These are phyloP conservation scores for Arctium lappa DNA, from an alignment of 129 eudicot species.

Conservation along the genomic window DNA sequence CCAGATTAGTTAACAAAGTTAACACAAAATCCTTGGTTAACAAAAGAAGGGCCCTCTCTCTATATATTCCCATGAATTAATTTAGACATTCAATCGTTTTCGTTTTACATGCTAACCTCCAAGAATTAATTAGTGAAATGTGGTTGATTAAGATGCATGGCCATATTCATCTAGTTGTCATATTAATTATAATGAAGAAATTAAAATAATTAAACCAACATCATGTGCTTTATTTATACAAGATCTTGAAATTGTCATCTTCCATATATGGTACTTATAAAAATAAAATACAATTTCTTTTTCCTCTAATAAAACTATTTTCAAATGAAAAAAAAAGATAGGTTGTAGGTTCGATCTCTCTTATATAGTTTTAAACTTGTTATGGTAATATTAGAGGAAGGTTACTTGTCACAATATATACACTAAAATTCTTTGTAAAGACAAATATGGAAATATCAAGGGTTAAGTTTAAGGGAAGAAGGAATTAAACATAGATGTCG, in stretches of 20 bases:
- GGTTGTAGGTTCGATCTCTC: not conserved
- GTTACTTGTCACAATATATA: not conserved
- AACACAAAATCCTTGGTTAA: too few species aligned
- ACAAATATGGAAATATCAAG: not conserved
- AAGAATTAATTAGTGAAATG: not conserved
- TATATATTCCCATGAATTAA: not conserved
- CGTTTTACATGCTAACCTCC: not conserved
- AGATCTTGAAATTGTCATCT: not conserved
- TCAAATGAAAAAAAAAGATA: not conserved
- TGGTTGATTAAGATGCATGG: not conserved
- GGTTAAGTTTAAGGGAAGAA: too few species aligned
- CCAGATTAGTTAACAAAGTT: too few species aligned
- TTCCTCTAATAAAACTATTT: not conserved
- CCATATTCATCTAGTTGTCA: not conserved
- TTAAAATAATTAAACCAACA: not conserved
- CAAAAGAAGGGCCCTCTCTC: too few species aligned
- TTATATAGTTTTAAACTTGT: too few species aligned
- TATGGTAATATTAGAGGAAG: not conserved
- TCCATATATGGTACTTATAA: not conserved
- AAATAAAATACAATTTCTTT: not conserved
- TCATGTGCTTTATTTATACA: not conserved
- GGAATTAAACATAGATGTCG: too few species aligned
- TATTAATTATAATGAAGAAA: not conserved
- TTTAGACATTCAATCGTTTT: not conserved
- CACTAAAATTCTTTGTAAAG: too few species aligned